A percentile compares a stretch with the other conserved stretches of the same genome.
Conservation (phyloP, 1,139 yeast species). For the Candida albicans region DNA sequence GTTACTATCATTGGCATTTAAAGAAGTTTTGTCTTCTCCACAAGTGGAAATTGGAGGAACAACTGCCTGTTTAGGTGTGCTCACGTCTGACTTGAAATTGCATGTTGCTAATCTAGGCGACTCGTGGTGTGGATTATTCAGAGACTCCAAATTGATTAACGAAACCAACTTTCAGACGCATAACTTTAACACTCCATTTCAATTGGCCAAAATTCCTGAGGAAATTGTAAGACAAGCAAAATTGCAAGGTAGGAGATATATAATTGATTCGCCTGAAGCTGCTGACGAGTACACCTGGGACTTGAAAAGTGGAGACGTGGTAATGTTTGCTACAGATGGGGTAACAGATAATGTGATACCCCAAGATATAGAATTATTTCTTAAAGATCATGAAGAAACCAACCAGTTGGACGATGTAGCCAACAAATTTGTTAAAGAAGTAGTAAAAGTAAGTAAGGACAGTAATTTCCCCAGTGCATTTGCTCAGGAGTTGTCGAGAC, state of each 20-base stretch:
- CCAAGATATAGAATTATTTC: constrained; percentile 66
- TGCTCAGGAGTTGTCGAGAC: constrained; percentile 71
- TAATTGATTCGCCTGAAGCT: constrained; percentile 55
- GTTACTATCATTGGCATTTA: constrained; percentile 57
- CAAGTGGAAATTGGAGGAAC: constrained; percentile 91
- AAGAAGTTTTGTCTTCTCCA: constrained; percentile 50
- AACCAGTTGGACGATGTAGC: constrained; percentile 42
- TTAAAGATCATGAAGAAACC: constrained; percentile 45
- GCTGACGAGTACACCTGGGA: constrained; percentile 52
- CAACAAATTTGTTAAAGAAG: constrained; percentile 62
- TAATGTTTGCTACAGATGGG: constrained; percentile 91
- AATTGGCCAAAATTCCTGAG: constrained; percentile 80
- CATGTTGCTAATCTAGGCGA: constrained; percentile 86
- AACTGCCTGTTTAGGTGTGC: constrained; percentile 84
- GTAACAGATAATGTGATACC: constrained; percentile 82
- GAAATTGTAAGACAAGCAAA: constrained; percentile 57
- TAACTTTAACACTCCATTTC: constrained; percentile 89
- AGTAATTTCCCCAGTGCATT: constrained; percentile 79
- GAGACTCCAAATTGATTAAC: constrained; percentile 59
- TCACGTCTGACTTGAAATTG: constrained; percentile 51
- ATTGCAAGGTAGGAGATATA: constrained; percentile 57
- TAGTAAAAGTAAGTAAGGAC: constrained; percentile 70
- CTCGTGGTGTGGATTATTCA: constrained; percentile 88
- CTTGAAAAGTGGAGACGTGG: constrained; percentile 66
- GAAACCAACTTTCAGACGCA: constrained; percentile 82